Evolutionary conservation across 208 protist genomes (phyloP).

Genomic region (Leishmania lainsoni): DNA sequence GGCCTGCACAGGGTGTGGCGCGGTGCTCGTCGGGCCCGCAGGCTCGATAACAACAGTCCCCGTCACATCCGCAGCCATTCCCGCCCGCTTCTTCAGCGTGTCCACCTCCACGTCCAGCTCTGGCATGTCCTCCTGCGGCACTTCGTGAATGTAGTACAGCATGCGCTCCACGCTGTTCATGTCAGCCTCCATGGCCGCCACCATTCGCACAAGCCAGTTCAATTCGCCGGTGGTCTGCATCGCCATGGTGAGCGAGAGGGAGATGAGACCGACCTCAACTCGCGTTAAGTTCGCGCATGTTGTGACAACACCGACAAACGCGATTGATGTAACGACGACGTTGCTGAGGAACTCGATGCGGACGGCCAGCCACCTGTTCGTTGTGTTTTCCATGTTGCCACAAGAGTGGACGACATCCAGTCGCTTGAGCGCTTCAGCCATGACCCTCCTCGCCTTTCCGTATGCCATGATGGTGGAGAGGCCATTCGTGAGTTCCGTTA

Average conservation of each 20-base stretch:
- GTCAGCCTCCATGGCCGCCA: conserved; percentile 62
- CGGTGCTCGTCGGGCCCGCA: not conserved
- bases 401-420: conserved; percentile 56
- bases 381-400: conserved; percentile 45
- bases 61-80: conserved; percentile 35
- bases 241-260: conserved; percentile 64
- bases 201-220: conserved; percentile 59
- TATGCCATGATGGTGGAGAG: conserved; percentile 87
- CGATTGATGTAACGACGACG: conserved; percentile 60
- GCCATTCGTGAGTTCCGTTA: conserved; percentile 92
- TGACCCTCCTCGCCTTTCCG: conserved; percentile 22
- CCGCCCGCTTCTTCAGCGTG: conserved; percentile 39
- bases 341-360: conserved; percentile 89
- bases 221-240: conserved; percentile 62
- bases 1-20: conserved; percentile 25
- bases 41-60: conserved; percentile 28
- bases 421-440: conserved; percentile 39
- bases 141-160: conserved; percentile 72
- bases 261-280: conserved; percentile 44
- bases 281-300: conserved; percentile 29
- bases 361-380: conserved; percentile 88
- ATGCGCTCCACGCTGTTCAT: conserved; percentile 90
- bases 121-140: conserved; percentile 63
- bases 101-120: conserved; percentile 30
- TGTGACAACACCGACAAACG: conserved; percentile 52